Percentiles rank a stretch among this genome's conserved stretches.
Evolutionary conservation across 192 early-diverging fungal genomes (phyloP).

Genomic region (Backusella australiensis): DNA sequence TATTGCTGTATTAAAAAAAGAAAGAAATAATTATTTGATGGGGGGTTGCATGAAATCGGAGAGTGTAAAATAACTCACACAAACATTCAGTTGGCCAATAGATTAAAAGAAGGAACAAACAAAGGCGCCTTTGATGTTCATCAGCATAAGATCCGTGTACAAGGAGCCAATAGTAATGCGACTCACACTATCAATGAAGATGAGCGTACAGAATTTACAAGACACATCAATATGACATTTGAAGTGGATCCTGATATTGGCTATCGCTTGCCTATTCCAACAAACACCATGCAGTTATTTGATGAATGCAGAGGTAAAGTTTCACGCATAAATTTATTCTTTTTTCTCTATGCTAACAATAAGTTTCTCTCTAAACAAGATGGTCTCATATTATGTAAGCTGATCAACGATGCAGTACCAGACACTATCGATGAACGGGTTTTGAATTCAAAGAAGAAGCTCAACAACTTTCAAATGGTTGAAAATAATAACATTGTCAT

Average conservation of each 20-base stretch:
- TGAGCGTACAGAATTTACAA: conserved; percentile 94
- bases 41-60: not conserved
- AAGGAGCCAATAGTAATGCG: conserved; percentile 82
- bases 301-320: conserved; percentile 82
- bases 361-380: conserved; percentile 37
- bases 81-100: conserved; percentile 45
- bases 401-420: conserved; percentile 96
- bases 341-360: not conserved
- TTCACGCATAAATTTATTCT: not conserved
- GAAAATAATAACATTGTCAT: conserved; percentile 99
- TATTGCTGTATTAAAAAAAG: too few relatives aligned
- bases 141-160: conserved; percentile 85
- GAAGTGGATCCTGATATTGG: conserved; percentile 80
- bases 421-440: conserved; percentile 99
- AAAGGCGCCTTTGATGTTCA: conserved; percentile 50
- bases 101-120: conserved; percentile 47
- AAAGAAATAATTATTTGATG: not conserved
- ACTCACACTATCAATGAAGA: conserved; percentile 99
- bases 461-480: conserved; percentile 94
- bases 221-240: conserved; percentile 90
- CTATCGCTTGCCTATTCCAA: conserved; percentile 89
- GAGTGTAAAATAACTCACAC: not conserved
- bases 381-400: conserved; percentile 92
- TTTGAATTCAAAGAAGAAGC: conserved; percentile 84
- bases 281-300: conserved; percentile 94